These are phyloP conservation scores for Rhypophila decipiens DNA, from an alignment of 495 filamentous ascomycete genomes.

Conservation along the genomic window DNA sequence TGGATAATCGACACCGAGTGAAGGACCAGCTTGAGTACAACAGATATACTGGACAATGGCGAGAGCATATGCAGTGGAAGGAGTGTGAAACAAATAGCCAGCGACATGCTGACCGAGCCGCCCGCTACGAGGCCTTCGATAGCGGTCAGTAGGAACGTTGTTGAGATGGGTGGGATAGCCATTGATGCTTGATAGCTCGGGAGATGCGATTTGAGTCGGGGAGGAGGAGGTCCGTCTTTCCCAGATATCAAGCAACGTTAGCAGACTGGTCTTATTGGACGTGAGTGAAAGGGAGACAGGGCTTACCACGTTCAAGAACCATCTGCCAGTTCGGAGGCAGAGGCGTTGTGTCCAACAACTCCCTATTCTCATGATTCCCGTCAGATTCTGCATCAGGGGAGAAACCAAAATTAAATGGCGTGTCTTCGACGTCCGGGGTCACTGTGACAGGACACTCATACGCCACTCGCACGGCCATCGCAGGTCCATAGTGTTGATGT, in stretches of 20 bases:
- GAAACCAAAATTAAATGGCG: no score
- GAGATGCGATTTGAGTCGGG: constrained; percentile 5
- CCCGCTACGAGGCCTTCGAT: constrained; percentile 18
- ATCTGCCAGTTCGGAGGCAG: constrained; percentile 17
- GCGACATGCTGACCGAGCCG: constrained; percentile 13
- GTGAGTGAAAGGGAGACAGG: no score
- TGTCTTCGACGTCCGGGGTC: no score
- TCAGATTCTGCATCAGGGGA: no score
- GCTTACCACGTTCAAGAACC: constrained; percentile 12
- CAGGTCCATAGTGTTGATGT: no score
- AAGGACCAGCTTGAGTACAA: constrained; percentile 12
- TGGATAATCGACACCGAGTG: constrained; percentile 15
- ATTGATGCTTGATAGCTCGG: constrained; percentile 10
- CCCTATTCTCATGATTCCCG: no score
- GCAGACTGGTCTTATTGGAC: neutral
- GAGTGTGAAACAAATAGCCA: constrained; percentile 14
- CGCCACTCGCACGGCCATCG: constrained; percentile 9
- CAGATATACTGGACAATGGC: constrained; percentile 3
- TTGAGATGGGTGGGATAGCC: neutral
- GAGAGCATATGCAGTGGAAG: constrained; percentile 5
- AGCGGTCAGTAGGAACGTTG: constrained; percentile 14
- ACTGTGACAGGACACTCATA: constrained; percentile 19
- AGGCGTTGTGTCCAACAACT: neutral
- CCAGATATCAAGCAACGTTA: neutral
- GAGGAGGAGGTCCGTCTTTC: constrained; percentile 1